A percentile compares a stretch with the other conserved stretches of the same genome.
These are phyloP conservation scores for Ogataea sp. DNA, from an alignment of 805 yeast genomes.

Conservation along the genomic window DNA sequence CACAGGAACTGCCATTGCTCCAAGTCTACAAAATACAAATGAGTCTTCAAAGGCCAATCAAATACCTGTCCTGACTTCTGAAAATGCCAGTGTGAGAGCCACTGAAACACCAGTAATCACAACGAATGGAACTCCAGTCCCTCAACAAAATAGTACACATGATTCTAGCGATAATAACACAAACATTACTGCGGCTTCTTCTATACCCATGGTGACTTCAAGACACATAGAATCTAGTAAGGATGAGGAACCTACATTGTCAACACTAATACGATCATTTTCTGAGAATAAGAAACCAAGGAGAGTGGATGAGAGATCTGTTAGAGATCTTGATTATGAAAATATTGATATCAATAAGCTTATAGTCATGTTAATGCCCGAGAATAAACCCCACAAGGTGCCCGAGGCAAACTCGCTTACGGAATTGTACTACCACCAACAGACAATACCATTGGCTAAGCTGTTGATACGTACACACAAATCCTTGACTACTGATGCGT, in stretches of 20 bases:
- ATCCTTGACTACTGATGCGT: slow-evolving; percentile 75
- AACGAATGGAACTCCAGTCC: not conserved
- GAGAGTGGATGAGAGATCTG: slow-evolving; percentile 20
- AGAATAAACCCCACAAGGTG: slow-evolving; percentile 42
- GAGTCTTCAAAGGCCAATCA: no score
- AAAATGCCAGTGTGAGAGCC: no score
- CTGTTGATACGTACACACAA: slow-evolving; percentile 82
- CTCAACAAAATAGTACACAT: not conserved
- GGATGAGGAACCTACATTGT: slow-evolving; percentile 20
- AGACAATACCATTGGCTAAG: slow-evolving; percentile 77
- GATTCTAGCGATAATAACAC: no score
- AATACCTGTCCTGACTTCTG: no score
- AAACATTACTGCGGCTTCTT: no score
- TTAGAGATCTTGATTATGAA: slow-evolving; percentile 25
- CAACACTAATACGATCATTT: slow-evolving; percentile 21
- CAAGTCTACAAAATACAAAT: no score
- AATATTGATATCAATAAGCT: slow-evolving; percentile 36
- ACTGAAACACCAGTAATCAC: not conserved
- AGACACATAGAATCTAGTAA: slow-evolving; percentile 10
- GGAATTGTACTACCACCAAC: slow-evolving; percentile 80
- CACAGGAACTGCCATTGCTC: no score
- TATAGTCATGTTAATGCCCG: slow-evolving; percentile 40
- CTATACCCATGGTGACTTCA: slow-evolving; percentile 8
- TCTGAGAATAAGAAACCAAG: slow-evolving; percentile 13
- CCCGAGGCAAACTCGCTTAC: slow-evolving; percentile 64